Percentiles rank a stretch among this genome's conserved stretches.
These are phyloP conservation scores for Sordariomycetes sp. DNA, from an alignment of 2,329 filamentous ascomycete genomes.

Conservation along the genomic window DNA sequence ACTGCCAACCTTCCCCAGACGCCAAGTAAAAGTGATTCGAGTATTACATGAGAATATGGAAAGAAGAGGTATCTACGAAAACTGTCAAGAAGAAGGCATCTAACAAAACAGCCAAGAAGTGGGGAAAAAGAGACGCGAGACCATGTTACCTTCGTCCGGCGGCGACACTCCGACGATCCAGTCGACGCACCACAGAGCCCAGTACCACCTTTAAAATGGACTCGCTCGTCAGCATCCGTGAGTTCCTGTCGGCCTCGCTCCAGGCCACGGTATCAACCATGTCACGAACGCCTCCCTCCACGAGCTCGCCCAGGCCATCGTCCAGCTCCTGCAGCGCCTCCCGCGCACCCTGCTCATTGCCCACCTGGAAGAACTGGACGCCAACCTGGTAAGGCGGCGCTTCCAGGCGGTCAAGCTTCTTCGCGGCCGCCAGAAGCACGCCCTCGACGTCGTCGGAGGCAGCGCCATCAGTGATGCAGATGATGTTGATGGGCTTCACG, in stretches of 20 bases:
- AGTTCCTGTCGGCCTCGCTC: conserved; percentile 30
- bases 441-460: conserved; percentile 68
- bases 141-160: conserved; percentile 3
- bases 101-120: neutral
- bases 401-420: conserved; percentile 53
- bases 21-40: neutral
- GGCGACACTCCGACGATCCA: conserved; percentile 17
- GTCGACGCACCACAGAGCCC: conserved; percentile 51
- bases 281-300: conserved; percentile 51
- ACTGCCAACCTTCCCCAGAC: neutral
- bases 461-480: conserved; percentile 82
- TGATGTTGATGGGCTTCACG: conserved; percentile 75
- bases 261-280: conserved; percentile 88
- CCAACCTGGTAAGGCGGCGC: conserved; percentile 75
- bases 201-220: conserved; percentile 73
- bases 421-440: conserved; percentile 53
- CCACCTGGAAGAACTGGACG: conserved; percentile 93
- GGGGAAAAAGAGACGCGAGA: too few relatives aligned
- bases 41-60: neutral
- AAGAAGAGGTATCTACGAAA: neutral
- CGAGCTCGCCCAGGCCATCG: conserved; percentile 49
- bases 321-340: conserved; percentile 60
- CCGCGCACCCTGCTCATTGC: conserved; percentile 52
- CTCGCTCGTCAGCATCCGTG: conserved; percentile 43
- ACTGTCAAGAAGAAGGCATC: neutral